These are phyloP conservation scores for Tetratostichococcus sp. DNA, from an alignment of 139 green algal genomes.

Conservation along the genomic window DNA sequence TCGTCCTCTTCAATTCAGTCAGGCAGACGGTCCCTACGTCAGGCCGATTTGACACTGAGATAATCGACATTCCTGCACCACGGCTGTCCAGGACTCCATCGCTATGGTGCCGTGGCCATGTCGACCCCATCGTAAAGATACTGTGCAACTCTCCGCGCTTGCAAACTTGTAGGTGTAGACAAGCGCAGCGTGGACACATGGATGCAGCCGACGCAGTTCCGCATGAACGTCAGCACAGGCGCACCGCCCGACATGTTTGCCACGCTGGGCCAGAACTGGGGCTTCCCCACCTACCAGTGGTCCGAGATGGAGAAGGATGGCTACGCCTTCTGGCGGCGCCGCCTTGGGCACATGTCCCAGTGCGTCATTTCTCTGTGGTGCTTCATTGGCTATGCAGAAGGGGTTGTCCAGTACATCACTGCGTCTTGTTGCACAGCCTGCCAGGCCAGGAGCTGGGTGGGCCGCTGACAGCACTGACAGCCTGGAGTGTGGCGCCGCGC, in stretches of 20 bases:
- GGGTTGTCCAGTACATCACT: too few species aligned
- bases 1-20: too few species aligned
- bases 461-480: too few species aligned
- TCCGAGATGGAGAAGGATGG: constrained; percentile 87
- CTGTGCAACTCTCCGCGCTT: not conserved
- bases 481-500: not conserved
- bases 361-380: not conserved
- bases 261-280: constrained; percentile 88
- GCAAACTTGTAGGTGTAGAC: constrained; percentile 69
- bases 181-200: constrained; percentile 91
- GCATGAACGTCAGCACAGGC: constrained; percentile 85
- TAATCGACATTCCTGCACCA: too few species aligned
- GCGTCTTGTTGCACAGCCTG: too few species aligned
- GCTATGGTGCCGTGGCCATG: too few species aligned
- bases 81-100: too few species aligned
- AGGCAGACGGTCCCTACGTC: too few species aligned
- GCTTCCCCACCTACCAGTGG: constrained; percentile 98
- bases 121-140: too few species aligned
- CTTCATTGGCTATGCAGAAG: not conserved
- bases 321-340: constrained; percentile 82
- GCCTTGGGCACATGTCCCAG: constrained; percentile 73
- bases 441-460: too few species aligned
- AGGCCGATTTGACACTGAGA: too few species aligned
- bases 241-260: constrained; percentile 90
- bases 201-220: constrained; percentile 80